Evolutionary conservation across 352 stramenopile genomes (phyloP), one percentile per base, ranked within the genome.

Genomic region (Pythium phragmitis): DNA sequence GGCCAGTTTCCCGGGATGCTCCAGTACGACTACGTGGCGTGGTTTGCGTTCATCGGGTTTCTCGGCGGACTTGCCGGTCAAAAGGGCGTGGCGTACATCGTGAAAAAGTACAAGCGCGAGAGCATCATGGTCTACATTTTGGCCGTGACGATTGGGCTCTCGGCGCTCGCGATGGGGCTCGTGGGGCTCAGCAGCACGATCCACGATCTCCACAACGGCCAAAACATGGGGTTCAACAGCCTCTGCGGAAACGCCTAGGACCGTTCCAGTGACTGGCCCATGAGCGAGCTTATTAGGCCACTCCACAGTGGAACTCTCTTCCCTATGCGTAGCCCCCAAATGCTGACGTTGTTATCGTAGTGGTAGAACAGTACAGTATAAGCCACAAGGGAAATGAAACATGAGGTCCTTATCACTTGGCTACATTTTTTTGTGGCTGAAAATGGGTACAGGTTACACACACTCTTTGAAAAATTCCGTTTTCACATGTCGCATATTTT

Each of bases 21-120:
- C 16, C 86, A 92, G 79, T 91, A 84, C 68, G 93, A 98, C 70
- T 99, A 99, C 73, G 96, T 82, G 16, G 41, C 76, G 12, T 88
- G 94, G 68, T 96, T 98, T 60, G 85, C 94, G 33, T 73, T 91
- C n/a, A 77, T 98, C 28, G 95, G 96, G 36, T 97, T 98, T 55
- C 61, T 96, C 8, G 89, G 86, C 21, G 86, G 83, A 3, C 64
- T 91, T 11, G 82, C 73, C 52, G 84, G 86, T 21, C 84, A 92
- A 65, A 80, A 87, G 14, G 72, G 88, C 47, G 85, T 98, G 42
- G 87, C 80, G 5, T 91, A 92, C 60, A 61, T 98, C 14, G 82
- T 99, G 46, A 86, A 91, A 63, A 96, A 97, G 67, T 97, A 88
- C 59, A 88, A 87, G 62, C 83, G 86, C 62, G 83, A 91, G 63